phyloP scores from a whole-genome alignment of 306 rosid genomes.

The Sicyos edulis region DNA sequence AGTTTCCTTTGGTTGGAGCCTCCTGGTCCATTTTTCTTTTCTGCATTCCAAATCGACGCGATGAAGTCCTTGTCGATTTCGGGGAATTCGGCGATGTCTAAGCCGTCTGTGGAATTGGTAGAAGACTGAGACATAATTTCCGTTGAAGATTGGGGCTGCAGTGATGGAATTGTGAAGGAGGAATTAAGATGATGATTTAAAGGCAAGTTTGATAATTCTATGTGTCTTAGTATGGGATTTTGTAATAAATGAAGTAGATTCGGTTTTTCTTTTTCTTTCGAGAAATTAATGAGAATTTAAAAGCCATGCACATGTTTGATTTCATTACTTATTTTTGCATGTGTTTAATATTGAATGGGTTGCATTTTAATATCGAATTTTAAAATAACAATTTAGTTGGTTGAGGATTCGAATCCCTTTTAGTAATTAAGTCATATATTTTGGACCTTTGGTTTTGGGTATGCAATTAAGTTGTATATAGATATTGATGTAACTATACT shows the following conservation, averaged over 20 bases:
- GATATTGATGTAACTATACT: too few relatives aligned
- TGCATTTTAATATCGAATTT: too few relatives aligned
- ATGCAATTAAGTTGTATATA: too few relatives aligned
- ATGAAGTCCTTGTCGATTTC: background rate
- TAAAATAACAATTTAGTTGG: too few relatives aligned
- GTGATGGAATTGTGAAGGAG: too few relatives aligned
- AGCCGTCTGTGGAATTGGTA: background rate
- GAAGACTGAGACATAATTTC: background rate
- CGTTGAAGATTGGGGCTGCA: background rate
- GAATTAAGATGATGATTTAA: background rate
- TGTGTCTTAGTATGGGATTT: background rate
- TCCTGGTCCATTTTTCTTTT: background rate
- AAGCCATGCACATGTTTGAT: too few relatives aligned
- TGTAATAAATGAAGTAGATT: background rate
- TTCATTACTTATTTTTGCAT: too few relatives aligned
- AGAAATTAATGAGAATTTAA: background rate
- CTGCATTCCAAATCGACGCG: background rate
- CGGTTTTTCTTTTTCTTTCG: background rate
- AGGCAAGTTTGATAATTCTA: background rate
- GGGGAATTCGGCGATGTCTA: background rate
- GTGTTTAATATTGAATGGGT: too few relatives aligned
- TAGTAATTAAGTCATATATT: too few relatives aligned
- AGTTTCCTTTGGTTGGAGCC: background rate
- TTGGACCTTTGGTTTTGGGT: too few relatives aligned
- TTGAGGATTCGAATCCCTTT: too few relatives aligned